Conservation (phyloP, 768 basidiomycete genomes). For the Cantharellus cinnabarinus region DNA sequence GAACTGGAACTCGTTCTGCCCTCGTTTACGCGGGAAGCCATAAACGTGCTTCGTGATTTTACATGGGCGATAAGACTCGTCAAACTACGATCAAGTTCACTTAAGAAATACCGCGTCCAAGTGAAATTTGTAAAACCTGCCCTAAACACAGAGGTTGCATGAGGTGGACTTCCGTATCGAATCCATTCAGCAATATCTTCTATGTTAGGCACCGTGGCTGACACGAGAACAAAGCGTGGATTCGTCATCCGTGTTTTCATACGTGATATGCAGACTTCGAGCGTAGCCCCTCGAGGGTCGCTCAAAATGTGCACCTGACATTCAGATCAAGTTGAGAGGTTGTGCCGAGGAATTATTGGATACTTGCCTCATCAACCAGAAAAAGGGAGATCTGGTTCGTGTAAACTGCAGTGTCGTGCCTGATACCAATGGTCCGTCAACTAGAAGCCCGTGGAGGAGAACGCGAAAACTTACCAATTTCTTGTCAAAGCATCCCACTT, state of each 20-base stretch:
- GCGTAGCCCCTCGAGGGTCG: conserved; percentile 72
- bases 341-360: neutral
- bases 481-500: conserved; percentile 93
- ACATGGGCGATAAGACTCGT: conserved; percentile 81
- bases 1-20: conserved; percentile 65
- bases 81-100: conserved; percentile 38
- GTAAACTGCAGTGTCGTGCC: conserved; percentile 43
- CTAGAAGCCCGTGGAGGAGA: neutral
- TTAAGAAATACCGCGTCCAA: neutral
- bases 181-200: conserved; percentile 83
- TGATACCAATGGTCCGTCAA: conserved; percentile 11
- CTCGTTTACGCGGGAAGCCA: conserved; percentile 36
- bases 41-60: conserved; percentile 53
- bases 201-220: conserved; percentile 88
- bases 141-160: conserved; percentile 25
- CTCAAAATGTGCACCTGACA: conserved; percentile 76
- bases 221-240: conserved; percentile 74
- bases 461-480: conserved; percentile 36
- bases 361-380: conserved; percentile 71
- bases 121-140: conserved; percentile 19
- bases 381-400: conserved; percentile 57
- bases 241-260: conserved; percentile 59
- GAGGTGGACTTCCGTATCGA: conserved; percentile 17
- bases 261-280: conserved; percentile 86
- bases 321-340: neutral